phyloP scores from a whole-genome alignment of 1,284 basidiomycete genomes.

The Tilletiopsis washingtonensis region DNA sequence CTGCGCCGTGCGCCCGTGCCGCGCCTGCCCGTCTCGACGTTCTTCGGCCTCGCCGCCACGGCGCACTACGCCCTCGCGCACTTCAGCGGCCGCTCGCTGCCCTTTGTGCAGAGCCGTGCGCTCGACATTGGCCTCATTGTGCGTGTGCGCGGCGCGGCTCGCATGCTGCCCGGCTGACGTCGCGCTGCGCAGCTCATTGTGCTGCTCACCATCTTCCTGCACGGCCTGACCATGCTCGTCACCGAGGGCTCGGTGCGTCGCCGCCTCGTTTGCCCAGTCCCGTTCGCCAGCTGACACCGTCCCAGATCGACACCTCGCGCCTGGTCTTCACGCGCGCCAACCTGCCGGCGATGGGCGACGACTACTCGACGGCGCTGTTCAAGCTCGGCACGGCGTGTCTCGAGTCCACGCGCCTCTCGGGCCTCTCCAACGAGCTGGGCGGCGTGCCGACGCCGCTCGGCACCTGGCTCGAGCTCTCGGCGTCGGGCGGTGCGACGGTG shows the following conservation, averaged over 20 bases:
- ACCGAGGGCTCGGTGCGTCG: conserved; percentile 14
- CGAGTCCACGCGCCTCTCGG: conserved; percentile 35
- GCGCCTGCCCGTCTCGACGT: conserved; percentile 24
- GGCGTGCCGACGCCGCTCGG: conserved; percentile 18
- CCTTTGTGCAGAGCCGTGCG: conserved; percentile 30
- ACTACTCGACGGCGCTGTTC: conserved; percentile 36
- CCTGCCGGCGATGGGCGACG: conserved; percentile 27
- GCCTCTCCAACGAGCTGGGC: conserved; percentile 29
- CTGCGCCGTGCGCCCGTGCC: conserved; percentile 1
- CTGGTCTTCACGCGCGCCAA: conserved; percentile 25
- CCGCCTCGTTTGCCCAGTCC: too few relatives aligned
- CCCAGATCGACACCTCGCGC: conserved; percentile 15
- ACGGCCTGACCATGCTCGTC: conserved; percentile 34
- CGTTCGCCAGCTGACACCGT: too few relatives aligned
- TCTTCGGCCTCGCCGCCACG: conserved; percentile 22
- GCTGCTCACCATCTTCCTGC: conserved; percentile 25
- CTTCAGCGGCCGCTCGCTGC: conserved; percentile 18
- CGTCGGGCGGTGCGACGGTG: conserved; percentile 1
- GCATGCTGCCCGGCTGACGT: neutral
- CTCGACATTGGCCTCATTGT: conserved; percentile 25
- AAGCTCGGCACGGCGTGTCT: conserved; percentile 41
- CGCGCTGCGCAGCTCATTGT: conserved; percentile 13
- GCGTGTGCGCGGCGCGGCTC: neutral
- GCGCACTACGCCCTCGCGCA: conserved; percentile 26
- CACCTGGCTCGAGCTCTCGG: conserved; percentile 34